phyloP scores from a whole-genome alignment of 2,329 filamentous ascomycete species.

The Scytalidium sp. region DNA sequence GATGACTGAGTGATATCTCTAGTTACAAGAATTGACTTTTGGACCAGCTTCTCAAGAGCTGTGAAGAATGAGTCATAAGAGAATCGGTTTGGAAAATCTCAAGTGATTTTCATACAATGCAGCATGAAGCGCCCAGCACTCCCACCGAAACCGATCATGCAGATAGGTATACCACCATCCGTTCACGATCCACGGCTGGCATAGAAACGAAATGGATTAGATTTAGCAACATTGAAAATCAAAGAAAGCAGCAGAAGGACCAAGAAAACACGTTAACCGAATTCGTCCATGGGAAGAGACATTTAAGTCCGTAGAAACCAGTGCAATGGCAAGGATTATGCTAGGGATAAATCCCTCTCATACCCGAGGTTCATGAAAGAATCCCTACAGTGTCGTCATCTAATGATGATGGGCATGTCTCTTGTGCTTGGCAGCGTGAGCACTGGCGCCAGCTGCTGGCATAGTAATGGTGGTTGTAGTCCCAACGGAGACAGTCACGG shows the following conservation, averaged over 20 bases:
- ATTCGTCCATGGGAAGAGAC: background rate
- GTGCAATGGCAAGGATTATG: too few species aligned
- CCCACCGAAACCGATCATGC: background rate
- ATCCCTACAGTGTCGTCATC: background rate
- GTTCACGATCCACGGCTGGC: background rate
- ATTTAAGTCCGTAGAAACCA: background rate
- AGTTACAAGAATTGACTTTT: background rate
- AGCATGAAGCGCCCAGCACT: background rate
- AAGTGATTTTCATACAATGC: background rate
- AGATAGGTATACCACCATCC: background rate
- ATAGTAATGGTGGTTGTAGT: constrained; percentile 1
- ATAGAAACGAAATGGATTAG: background rate
- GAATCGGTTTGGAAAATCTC: background rate
- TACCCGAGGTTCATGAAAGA: background rate
- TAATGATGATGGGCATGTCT: background rate
- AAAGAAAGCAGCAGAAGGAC: background rate
- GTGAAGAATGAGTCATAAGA: background rate
- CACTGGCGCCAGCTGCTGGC: background rate
- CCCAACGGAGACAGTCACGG: constrained; percentile 47
- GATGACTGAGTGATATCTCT: background rate
- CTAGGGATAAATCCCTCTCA: background rate
- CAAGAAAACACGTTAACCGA: background rate
- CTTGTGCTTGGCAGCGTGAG: constrained; percentile 1
- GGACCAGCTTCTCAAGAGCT: background rate
- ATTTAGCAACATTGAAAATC: background rate